Base-by-base conservation (phyloP, 768 basidiomycete genomes). In the Collybia nuda region DNA sequence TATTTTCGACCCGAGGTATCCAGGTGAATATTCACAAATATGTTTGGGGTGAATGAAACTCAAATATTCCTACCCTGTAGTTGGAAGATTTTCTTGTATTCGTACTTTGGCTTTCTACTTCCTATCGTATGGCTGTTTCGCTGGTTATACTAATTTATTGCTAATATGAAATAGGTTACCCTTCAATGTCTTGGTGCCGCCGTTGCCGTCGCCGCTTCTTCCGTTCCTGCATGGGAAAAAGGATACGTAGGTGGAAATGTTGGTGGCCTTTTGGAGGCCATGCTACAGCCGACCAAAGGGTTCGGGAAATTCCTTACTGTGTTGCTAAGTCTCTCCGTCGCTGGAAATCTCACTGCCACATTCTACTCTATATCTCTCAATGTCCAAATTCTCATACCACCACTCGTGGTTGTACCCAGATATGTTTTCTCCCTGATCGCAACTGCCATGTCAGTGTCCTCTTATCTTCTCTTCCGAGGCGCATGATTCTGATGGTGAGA, bases 241-340 rank as follows among this genome's bases (percentile, higher is more conserved):
- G 85, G 77, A 0, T 88, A 88, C 52, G 68, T 69, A 12, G 63
- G 70, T 2, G 80, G 76, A 0, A 78, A 82, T 71, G 74, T 90
- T 21, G 90, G 88, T 22, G 90, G 89, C 1, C 73, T 93, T 6
- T 58, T 93, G 6, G 74, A 77, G 43, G 86, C 86, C 2, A 83
- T 90, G 75, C 75, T 92, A 2, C 73, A 72, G n/a, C 90, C 90
- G 0, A 73, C 76, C 0, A 82, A 82, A 36, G 78, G 78, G 26
- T 91, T 90, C 62, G 85, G 89, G 5, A 87, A 88, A 61, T 87
- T 92, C 71, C 71, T 93, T 38, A 86, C 84, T 0, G 86, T 93
- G 29, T 68, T 96, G 40, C 75, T 95, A 54, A 88, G 88, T 49
- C 71, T 97, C 18, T 89, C 86, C 42, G 88, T 93, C 37, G 82